Conservation (phyloP, 1,284 basidiomycete species). For the Rhodotorula sp. region DNA sequence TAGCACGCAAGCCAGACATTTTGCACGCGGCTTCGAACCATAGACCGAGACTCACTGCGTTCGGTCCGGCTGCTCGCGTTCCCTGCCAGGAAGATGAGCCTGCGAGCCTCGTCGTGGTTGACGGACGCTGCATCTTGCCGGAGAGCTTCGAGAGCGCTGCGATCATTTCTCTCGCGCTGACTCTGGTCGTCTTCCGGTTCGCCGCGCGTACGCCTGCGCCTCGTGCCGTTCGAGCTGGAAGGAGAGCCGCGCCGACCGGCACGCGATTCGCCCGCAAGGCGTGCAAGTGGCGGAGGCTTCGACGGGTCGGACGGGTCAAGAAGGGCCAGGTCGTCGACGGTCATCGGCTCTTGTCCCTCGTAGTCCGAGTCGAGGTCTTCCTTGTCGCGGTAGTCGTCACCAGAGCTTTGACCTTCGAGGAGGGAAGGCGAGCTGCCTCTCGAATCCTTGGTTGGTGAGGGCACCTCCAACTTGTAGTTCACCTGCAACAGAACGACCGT, state of each 20-base stretch:
- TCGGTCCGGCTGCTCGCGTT: not conserved
- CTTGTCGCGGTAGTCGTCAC: slow-evolving; percentile 18
- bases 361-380: slow-evolving; percentile 23
- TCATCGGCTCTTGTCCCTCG: slow-evolving; percentile 4
- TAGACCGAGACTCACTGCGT: not conserved
- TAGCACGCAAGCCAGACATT: not conserved
- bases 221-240: not conserved
- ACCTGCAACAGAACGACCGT: not conserved
- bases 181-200: not conserved
- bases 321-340: slow-evolving; percentile 2
- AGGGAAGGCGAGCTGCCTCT: not conserved
- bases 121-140: not conserved
- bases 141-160: not conserved
- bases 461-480: slow-evolving; percentile 17
- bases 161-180: not conserved
- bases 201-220: not conserved
- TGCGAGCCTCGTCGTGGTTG: not conserved
- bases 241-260: not conserved
- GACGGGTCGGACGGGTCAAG: not conserved
- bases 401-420: slow-evolving; percentile 6
- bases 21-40: too few species aligned
- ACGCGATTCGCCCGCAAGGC: not conserved
- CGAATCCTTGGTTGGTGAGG: slow-evolving; percentile 6
- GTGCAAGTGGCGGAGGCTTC: slow-evolving; percentile 8
- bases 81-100: not conserved